These are phyloP conservation scores for Leishmania braziliensis DNA, from an alignment of 208 protist genomes.

Conservation along the genomic window DNA sequence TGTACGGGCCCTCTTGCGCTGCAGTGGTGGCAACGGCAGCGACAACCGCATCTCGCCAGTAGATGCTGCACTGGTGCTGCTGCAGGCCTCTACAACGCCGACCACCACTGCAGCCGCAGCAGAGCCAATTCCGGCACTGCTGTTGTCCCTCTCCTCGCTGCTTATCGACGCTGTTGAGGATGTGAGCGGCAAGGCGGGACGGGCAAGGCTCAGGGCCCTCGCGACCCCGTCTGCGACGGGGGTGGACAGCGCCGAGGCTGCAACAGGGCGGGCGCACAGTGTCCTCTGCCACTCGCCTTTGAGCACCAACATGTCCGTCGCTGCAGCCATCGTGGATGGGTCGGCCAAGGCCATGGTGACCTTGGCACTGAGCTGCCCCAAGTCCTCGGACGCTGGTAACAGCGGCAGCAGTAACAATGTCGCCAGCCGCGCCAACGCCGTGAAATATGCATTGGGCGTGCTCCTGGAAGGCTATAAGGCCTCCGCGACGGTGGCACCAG, in stretches of 20 bases:
- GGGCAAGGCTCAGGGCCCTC: background rate
- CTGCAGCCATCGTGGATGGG: conserved; percentile 47
- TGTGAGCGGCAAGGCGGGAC: conserved; percentile 11
- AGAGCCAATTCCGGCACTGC: conserved; percentile 14
- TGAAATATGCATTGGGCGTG: conserved; percentile 21
- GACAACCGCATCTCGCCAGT: background rate
- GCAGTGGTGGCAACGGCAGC: background rate
- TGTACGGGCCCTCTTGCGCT: conserved; percentile 14
- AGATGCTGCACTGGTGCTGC: background rate
- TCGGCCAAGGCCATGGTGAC: conserved; percentile 55
- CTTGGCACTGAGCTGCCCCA: conserved; percentile 37
- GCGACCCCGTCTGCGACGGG: background rate
- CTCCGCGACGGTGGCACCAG: background rate
- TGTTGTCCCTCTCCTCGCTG: conserved; percentile 9
- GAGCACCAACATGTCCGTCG: conserved; percentile 6
- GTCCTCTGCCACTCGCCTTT: background rate
- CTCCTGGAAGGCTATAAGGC: conserved; percentile 51
- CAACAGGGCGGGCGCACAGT: background rate
- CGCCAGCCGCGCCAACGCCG: background rate
- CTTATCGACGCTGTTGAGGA: conserved; percentile 22
- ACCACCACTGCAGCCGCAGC: background rate
- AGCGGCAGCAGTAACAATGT: background rate
- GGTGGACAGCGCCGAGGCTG: background rate
- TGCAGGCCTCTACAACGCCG: background rate
- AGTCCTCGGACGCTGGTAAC: conserved; percentile 3